Evolutionary conservation across 2,329 filamentous ascomycete species (phyloP), one percentile per base, ranked within the genome.

Genomic region (Stemphylium beticola): DNA sequence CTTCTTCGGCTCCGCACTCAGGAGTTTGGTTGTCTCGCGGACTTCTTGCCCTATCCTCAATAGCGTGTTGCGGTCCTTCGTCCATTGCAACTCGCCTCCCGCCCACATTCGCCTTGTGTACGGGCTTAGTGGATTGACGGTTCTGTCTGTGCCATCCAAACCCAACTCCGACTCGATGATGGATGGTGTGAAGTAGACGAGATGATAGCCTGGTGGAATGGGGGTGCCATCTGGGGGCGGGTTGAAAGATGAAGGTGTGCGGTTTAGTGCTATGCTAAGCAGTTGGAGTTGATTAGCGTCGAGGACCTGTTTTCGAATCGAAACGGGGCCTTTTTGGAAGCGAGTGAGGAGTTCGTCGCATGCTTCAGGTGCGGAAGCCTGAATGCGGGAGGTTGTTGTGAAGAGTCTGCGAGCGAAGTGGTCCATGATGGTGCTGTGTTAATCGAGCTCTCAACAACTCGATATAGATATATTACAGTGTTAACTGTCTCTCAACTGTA

Each of bases 71-170:
- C 57, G 45, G 10, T 67, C 58, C 56, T 72, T 62, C 9, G 50
- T 51, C 64, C 91, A 95, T 1, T 70, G 69, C 8, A 97, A 76
- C 38, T 84, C 83, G 0, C 93, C 95, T 24, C 93, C 92, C n/a
- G 91, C 92, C 95, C 95, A 99, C 79, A 99, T 86, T 15, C 95
- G 86, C 22, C 90, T 83, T 37, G 83, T 83, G 68, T 89, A 96
- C 1, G 87, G 87, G 1, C 72, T 69, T 0, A 89, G 88, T 0
- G 93, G 93, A 18, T 83, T 87, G 69, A 96, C 91, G 44, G 88
- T 82, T 2, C 85, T 81, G 72, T 98, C 93, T 0, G 93, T 96
- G 52, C 93, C 93, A 77, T 98, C 95, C 1, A 85, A 79, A 12
- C 91, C 83, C 34, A 98, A 83, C 34, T 81, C 71, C 4, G 83